Base-by-base conservation (phyloP, 129 eudicot species). In the Helianthus tuberosus region DNA sequence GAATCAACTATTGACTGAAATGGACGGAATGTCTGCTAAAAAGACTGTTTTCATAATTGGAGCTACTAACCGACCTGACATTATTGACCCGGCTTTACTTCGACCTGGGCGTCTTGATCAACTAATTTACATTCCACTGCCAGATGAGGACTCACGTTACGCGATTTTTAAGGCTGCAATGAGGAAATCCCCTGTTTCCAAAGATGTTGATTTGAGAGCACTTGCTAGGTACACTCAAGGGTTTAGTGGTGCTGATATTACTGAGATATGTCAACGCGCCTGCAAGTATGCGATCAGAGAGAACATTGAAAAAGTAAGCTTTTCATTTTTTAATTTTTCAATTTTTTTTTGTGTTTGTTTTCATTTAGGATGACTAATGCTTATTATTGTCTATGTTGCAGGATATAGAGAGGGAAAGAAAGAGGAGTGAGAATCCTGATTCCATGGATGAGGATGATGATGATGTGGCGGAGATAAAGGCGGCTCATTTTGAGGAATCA, bases 401-500 rank as follows among this genome's bases (percentile, higher is more conserved):
- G 86, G 87, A 82, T 51, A 58, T 86, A 6, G 85, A 86, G 77
- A 82, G 74, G 65, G 90, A 79, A 61, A 86, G 72, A 65, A 82
- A 66, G 80, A 79, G 68, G 71, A 64, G 66, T 27, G 85, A 76
- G 77, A 79, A 79, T 49, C 87, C 87, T 13, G 90, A 86, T 50
- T 75, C 78, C 6, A 86, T 86, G 90, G 87, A 86, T 13, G 85
- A 86, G 68, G 89, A 85, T 11, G 85, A 63, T 5, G 82, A 86
- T 48, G 90, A 82, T 13, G 87, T 86, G 9, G 61, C 82, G 3
- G 89, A 85, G 55, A 86, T 86, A 4, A 86, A 76, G 77, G 77
- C 83, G 27, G 80, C 84, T 12, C 89, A 85, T 50, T 85, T 85
- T 68, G 89, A 85, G 82, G 89, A 85, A 58, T 75, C 89, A 2